Conservation (phyloP, 805 yeast species). For the Wickerhamiella vanderwaltii region DNA sequence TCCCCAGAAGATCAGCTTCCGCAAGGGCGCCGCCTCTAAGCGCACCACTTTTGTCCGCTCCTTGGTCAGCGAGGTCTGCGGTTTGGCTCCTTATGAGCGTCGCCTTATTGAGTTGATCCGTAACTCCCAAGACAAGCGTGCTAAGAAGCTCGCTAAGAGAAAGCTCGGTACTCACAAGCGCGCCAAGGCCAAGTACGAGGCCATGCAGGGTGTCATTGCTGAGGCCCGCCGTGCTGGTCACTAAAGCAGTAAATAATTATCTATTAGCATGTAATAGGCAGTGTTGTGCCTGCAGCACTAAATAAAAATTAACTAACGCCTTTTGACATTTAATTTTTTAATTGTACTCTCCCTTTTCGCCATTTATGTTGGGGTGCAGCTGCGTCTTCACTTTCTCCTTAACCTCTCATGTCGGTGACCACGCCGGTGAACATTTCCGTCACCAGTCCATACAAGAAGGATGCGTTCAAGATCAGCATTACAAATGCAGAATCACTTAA, state of each 20-base stretch:
- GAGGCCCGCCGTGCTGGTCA: conserved; percentile 58
- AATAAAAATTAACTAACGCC: too few species aligned
- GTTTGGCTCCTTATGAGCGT: conserved; percentile 99
- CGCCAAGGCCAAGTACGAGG: conserved; percentile 99
- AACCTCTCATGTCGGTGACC: too few species aligned
- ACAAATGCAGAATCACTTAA: conserved; percentile 36
- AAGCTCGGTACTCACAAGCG: conserved; percentile 98
- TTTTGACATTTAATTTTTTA: too few species aligned
- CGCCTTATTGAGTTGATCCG: conserved; percentile 98
- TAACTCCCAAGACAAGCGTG: conserved; percentile 99
- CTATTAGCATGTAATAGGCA: conserved; percentile 4
- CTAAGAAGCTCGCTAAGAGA: conserved; percentile 99
- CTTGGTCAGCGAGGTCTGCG: conserved; percentile 92
- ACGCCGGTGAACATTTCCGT: conserved; percentile 18
- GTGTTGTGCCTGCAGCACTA: too few species aligned
- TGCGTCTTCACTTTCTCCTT: too few species aligned
- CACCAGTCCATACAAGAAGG: conserved; percentile 19
- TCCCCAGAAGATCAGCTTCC: conserved; percentile 82
- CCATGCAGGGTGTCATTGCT: conserved; percentile 90
- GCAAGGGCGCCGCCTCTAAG: conserved; percentile 94
- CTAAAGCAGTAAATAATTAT: conserved; percentile 15
- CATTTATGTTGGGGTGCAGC: too few species aligned
- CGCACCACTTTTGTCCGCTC: conserved; percentile 93
- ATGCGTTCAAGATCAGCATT: conserved; percentile 19
- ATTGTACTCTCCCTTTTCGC: too few species aligned